phyloP scores from a whole-genome alignment of 2,329 filamentous ascomycete genomes.

The Alternaria sp. region DNA sequence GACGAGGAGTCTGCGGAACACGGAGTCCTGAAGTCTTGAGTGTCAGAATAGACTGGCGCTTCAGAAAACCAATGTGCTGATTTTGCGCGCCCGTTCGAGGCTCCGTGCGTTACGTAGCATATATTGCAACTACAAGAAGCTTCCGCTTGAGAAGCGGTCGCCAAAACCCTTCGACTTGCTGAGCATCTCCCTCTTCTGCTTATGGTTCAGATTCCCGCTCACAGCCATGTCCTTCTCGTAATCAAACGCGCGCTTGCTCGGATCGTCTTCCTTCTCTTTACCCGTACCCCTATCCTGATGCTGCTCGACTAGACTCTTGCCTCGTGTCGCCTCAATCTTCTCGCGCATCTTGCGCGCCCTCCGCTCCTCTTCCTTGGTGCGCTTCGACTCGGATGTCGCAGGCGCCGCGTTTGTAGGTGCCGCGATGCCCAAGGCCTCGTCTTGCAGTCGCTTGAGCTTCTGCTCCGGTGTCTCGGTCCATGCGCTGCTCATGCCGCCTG shows the following conservation, averaged over 20 bases:
- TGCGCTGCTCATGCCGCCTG: slow-evolving; percentile 65
- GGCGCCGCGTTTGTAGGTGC: slow-evolving; percentile 49
- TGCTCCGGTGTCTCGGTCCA: slow-evolving; percentile 95
- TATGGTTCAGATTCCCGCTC: slow-evolving; percentile 73
- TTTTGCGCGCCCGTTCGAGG: neutral
- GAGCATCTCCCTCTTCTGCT: slow-evolving; percentile 80
- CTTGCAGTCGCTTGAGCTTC: slow-evolving; percentile 80
- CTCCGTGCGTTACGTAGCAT: neutral
- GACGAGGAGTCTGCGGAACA: neutral
- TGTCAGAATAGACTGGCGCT: neutral
- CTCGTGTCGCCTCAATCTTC: slow-evolving; percentile 59
- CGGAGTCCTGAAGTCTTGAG: neutral
- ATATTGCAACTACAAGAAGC: slow-evolving; percentile 57
- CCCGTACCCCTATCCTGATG: slow-evolving; percentile 58
- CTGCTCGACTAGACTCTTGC: slow-evolving; percentile 58
- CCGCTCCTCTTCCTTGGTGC: slow-evolving; percentile 54
- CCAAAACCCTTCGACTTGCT: slow-evolving; percentile 83
- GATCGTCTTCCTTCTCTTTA: slow-evolving; percentile 82
- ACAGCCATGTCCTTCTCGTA: slow-evolving; percentile 92
- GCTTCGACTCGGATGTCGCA: slow-evolving; percentile 39
- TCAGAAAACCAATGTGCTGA: too few species aligned
- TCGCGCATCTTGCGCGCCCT: slow-evolving; percentile 64
- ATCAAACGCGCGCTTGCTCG: slow-evolving; percentile 88
- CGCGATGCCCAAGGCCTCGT: slow-evolving; percentile 81
- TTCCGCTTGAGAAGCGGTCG: slow-evolving; percentile 80